These are phyloP conservation scores for Leccinellum luteum DNA, from an alignment of 768 basidiomycete genomes.

Conservation along the genomic window DNA sequence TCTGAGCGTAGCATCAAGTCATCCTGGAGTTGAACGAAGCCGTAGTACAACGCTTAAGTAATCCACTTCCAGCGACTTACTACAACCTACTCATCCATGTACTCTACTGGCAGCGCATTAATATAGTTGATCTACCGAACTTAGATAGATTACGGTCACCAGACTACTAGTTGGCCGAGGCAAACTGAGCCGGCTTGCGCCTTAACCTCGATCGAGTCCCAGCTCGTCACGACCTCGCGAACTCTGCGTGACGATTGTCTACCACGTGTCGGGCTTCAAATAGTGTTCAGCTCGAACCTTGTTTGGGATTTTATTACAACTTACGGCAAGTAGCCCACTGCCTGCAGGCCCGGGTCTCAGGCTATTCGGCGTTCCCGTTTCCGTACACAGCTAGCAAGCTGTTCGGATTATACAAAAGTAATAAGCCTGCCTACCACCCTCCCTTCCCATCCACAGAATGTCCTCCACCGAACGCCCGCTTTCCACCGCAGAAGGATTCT, in stretches of 20 bases:
- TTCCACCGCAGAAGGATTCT: constrained; percentile 76
- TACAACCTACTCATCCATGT: too few species aligned
- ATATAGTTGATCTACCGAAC: too few species aligned
- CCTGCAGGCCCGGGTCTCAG: not conserved
- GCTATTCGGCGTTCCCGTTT: not conserved
- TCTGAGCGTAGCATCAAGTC: constrained; percentile 18
- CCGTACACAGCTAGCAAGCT: not conserved
- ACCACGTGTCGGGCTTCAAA: too few species aligned
- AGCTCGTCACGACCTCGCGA: too few species aligned
- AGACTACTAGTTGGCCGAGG: too few species aligned
- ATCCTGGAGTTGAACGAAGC: not conserved
- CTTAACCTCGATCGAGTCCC: too few species aligned
- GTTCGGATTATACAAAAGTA: not conserved
- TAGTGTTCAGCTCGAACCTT: not conserved
- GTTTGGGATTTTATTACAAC: not conserved
- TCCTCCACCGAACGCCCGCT: constrained; percentile 35
- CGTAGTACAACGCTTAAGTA: not conserved
- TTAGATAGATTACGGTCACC: too few species aligned
- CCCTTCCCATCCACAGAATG: constrained; percentile 13
- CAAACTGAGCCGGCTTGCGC: too few species aligned
- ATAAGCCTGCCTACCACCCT: constrained; percentile 1
- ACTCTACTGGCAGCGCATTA: too few species aligned
- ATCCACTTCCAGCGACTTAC: not conserved
- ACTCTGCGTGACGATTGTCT: too few species aligned
- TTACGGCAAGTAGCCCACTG: not conserved